Conservation (phyloP, 2,329 filamentous ascomycete genomes). For the Fusarium albosuccineum region DNA sequence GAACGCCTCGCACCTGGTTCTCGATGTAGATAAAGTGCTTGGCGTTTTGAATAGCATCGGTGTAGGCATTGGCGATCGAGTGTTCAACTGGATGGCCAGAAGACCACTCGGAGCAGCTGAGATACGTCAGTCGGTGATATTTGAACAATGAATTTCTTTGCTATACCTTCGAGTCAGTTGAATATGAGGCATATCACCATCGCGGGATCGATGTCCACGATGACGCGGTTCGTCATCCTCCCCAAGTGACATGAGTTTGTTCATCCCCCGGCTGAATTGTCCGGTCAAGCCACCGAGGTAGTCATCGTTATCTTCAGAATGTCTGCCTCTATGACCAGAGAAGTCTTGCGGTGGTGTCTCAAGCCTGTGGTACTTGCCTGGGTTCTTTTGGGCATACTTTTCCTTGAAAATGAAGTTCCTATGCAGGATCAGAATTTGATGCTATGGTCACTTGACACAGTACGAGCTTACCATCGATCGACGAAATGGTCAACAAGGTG, state of each 20-base stretch:
- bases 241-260: conserved; percentile 54
- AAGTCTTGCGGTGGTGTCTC: conserved; percentile 20
- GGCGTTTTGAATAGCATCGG: conserved; percentile 75
- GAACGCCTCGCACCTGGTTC: conserved; percentile 66
- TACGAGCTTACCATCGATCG: conserved; percentile 75
- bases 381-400: conserved; percentile 75
- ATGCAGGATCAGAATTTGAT: background rate
- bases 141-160: background rate
- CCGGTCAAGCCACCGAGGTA: conserved; percentile 60
- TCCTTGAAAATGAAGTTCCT: conserved; percentile 87
- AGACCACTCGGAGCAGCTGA: conserved; percentile 65
- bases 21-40: conserved; percentile 84
- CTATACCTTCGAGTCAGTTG: conserved; percentile 65
- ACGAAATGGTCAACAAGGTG: conserved; percentile 84
- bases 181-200: conserved; percentile 54
- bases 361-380: conserved; percentile 62
- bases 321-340: conserved; percentile 32
- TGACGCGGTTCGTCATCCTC: conserved; percentile 41
- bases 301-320: conserved; percentile 44
- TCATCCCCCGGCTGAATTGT: conserved; percentile 57
- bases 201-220: conserved; percentile 20
- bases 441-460: background rate
- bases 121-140: conserved; percentile 4
- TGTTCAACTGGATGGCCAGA: conserved; percentile 70
- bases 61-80: conserved; percentile 89